Evolutionary conservation across 2,329 filamentous ascomycete genomes (phyloP), one percentile per base, ranked within the genome.

Genomic region (Fusarium sp.): DNA sequence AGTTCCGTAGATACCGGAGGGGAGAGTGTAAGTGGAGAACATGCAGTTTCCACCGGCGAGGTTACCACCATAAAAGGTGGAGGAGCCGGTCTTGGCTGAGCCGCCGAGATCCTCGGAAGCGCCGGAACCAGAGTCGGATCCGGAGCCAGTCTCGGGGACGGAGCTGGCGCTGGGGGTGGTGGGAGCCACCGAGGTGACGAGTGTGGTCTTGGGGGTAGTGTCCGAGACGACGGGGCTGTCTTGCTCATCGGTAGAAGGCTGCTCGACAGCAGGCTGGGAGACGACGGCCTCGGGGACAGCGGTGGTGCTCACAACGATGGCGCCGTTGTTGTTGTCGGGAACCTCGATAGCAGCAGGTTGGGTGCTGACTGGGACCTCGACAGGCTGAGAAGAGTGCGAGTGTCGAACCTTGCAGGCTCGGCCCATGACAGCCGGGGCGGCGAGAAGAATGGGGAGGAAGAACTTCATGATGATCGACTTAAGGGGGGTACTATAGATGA

Each of bases 21-120:
- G 91, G 30, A 93, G 83, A 4, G 87, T 91, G 83, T 92, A 92
- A 60, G 86, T 88, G 9, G 85, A 84, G 84, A 93, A 92, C 14
- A 88, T 90, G 82, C 92, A 94, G 68, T 86, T 87, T 71, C 92
- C 92, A 43, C 91, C 91, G 6, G 82, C 80, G 3, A 90, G 79
- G 78, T 90, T 88, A 34, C 89, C 88, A 35, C 87, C 86, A 76
- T 90, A 90, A 74, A 84, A 88, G 56, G 88, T 90, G 2, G 79
- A 80, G 0, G 67, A 67, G 23, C 78, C 78, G 20, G 77, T 67
- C 59, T 70, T 54, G 0, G 73, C 66, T 0, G 39, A 32, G 5
- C 71, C 67, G 1, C 68, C 66, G 5, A 79, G 61, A 10, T 64
- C 48, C 18, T 62, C 68, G 16, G 48, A 52, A 11, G 72, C 45